Conservation (phyloP, 352 stramenopile genomes). For the Phytopythium montanum region DNA sequence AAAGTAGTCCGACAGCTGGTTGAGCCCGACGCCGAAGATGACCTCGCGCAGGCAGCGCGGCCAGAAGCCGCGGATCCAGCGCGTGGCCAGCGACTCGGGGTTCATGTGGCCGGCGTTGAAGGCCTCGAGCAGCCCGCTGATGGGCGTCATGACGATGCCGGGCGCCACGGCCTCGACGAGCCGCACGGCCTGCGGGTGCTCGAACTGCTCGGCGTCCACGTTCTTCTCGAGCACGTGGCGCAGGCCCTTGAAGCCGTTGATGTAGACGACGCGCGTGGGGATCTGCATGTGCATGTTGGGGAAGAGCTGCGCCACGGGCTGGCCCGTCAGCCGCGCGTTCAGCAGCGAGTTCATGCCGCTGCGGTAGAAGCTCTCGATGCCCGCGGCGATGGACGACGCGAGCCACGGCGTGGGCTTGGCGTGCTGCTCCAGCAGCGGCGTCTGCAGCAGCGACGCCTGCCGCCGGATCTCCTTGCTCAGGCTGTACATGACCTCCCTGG, state of each 20-base stretch:
- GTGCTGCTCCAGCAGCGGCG: conserved; percentile 89
- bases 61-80: conserved; percentile 88
- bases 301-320: conserved; percentile 82
- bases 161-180: conserved; percentile 80
- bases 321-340: conserved; percentile 82
- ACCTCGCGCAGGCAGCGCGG: conserved; percentile 88
- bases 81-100: conserved; percentile 79
- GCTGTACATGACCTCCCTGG: conserved; percentile 82
- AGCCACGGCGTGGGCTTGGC: conserved; percentile 89
- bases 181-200: conserved; percentile 76
- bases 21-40: conserved; percentile 92
- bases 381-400: conserved; percentile 88
- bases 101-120: conserved; percentile 94
- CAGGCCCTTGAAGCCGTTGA: conserved; percentile 93
- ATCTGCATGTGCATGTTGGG: conserved; percentile 95
- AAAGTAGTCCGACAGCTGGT: conserved; percentile 93
- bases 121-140: conserved; percentile 90
- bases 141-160: conserved; percentile 92
- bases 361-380: conserved; percentile 92
- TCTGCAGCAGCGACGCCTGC: conserved; percentile 82
- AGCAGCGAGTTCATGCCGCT: conserved; percentile 91
- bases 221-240: conserved; percentile 84
- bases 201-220: conserved; percentile 79
- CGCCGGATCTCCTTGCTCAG: conserved; percentile 88
- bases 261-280: conserved; percentile 90